Conservation (phyloP, 495 filamentous ascomycete species). For the Achaetomiella virescens region DNA sequence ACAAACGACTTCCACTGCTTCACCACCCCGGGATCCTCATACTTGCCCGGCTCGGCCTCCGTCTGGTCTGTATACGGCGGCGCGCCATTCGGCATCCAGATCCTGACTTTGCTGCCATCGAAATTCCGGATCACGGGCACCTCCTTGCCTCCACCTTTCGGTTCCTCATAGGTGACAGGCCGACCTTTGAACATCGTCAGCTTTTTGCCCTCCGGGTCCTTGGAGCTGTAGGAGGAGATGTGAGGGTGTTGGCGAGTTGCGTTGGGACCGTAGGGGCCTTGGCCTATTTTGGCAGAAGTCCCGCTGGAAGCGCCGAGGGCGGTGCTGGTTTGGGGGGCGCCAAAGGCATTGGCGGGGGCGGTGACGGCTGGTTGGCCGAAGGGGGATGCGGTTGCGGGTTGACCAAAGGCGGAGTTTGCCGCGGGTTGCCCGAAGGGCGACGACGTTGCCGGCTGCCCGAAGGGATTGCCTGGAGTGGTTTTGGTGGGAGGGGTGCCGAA, state of each 20-base stretch:
- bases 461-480: background rate
- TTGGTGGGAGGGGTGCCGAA: background rate
- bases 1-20: conserved; percentile 53
- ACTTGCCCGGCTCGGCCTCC: conserved; percentile 41
- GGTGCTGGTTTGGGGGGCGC: conserved; percentile 31
- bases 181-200: conserved; percentile 39
- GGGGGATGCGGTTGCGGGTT: background rate
- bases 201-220: conserved; percentile 22
- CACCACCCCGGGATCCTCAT: conserved; percentile 43
- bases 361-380: conserved; percentile 6
- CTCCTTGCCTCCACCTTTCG: conserved; percentile 16
- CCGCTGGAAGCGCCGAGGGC: conserved; percentile 10
- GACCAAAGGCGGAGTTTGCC: background rate
- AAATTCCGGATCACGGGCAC: conserved; percentile 32
- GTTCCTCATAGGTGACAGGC: conserved; percentile 31
- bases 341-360: conserved; percentile 9
- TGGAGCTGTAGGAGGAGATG: conserved; percentile 32
- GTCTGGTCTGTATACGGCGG: conserved; percentile 50
- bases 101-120: conserved; percentile 44
- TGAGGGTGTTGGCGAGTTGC: conserved; percentile 40
- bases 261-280: conserved; percentile 36
- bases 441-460: conserved; percentile 3
- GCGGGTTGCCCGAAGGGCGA: conserved; percentile 7
- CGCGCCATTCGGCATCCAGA: conserved; percentile 68
- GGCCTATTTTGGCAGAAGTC: background rate